Evolutionary conservation across 2,329 filamentous ascomycete genomes (phyloP), one percentile per base, ranked within the genome.

Genomic region (Corniculantispora saksenae): DNA sequence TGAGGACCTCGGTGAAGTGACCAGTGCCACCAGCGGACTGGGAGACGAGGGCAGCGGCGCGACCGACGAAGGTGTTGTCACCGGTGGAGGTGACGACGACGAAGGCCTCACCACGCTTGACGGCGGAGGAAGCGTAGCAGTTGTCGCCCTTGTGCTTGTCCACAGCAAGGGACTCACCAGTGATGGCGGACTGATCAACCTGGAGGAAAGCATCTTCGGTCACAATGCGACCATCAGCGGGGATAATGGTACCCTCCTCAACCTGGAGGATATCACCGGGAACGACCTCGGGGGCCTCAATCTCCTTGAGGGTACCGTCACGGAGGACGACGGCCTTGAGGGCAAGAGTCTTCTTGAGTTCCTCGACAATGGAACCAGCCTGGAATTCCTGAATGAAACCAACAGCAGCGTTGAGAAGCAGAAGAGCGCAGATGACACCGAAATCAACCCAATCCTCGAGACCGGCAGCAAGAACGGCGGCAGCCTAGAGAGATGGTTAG

Each of bases 391-490:
- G 93, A 66, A 94, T 83, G 80, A 96, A 97, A 80, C 93, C 92
- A 69, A 97, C 93, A 69, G 80, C 82, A 50, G 93, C 93, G 81
- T 97, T 97, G 69, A 97, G 90, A 70, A 96, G 77, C 12, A 97
- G 85, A 59, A 96, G 84, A 74, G 82, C 92, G 78, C 90, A 93
- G 71, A 97, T 97, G 74, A 97, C 92, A 84, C 92, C 93, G 74
- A 97, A 94, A 82, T 97, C 93, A 69, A 97, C 91, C 93, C 93
- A 97, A 73, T 95, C 91, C 79, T 91, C 80, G 50, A 97, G 87
- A 87, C 91, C 91, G 67, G 90, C 91, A 75, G 93, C 92, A 66
- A 96, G 85, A 74, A 94, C 83, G 71, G 91, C 91, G 67, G 92
- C 91, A 79, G 87, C 85, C 87, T 89, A 68, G 57, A 61, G 43